Conservation (phyloP, 2,329 filamentous ascomycete genomes). For the Ceratocystiopsis minuta region DNA sequence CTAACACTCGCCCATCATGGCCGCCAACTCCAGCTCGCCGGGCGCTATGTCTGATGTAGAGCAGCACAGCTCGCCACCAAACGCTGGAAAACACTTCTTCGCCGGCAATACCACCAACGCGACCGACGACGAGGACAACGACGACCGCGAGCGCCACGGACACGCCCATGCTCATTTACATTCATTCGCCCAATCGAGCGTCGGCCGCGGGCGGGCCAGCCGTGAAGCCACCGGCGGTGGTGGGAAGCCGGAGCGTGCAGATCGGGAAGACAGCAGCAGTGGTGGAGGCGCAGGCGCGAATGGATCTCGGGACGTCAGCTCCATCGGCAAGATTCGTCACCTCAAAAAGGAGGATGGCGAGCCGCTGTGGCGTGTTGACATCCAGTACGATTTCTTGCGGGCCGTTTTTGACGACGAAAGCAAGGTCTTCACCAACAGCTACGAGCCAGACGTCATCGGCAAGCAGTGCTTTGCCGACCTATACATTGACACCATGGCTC, state of each 20-base stretch:
- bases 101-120: conserved; percentile 18
- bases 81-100: conserved; percentile 25
- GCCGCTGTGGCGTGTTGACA: conserved; percentile 71
- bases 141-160: conserved; percentile 19
- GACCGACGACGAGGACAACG: conserved; percentile 20
- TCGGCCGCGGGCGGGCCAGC: conserved; percentile 11
- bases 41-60: conserved; percentile 28
- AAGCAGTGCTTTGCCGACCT: conserved; percentile 81
- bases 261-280: conserved; percentile 3
- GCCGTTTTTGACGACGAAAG: conserved; percentile 60
- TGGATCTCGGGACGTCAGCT: too few species aligned
- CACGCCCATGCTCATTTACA: conserved; percentile 16
- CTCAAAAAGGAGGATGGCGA: conserved; percentile 81
- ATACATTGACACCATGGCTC: conserved; percentile 96
- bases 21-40: conserved; percentile 21
- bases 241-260: neutral
- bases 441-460: conserved; percentile 41
- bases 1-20: conserved; percentile 6
- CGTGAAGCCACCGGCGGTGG: conserved; percentile 17
- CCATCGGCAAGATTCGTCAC: conserved; percentile 56
- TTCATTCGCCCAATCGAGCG: neutral
- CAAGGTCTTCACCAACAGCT: conserved; percentile 78
- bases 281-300: conserved; percentile 11
- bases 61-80: conserved; percentile 26
- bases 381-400: conserved; percentile 72